Base-by-base conservation (phyloP, 2,329 filamentous ascomycete species). In the Cordyceps pruinosa region DNA sequence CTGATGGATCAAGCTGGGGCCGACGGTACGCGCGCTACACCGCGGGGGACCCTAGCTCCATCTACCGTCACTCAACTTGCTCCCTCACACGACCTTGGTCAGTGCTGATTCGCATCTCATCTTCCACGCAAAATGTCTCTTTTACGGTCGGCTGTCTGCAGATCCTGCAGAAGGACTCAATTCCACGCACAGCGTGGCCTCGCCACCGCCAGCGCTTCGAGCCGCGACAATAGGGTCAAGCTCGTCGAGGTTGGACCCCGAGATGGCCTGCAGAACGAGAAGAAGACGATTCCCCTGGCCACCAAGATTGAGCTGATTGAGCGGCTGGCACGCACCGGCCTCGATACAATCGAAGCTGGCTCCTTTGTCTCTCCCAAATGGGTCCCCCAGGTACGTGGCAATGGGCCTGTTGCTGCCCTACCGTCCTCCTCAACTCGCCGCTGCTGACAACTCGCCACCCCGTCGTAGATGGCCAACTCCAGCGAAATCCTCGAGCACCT, bases 241-340 rank as follows among this genome's bases (percentile, higher is more conserved):
- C 85, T 95, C 39, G 86, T 94, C 60, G 90, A 95, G 74, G 90
- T 95, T 61, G 89, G 89, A 9, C 89, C 90, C 34, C 80, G 90
- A 62, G 90, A 95, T 75, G 90, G 90, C n/a, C 74, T 95, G 54
- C 90, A 96, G 69, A 95, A 94, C 68, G 88, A 94, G 75, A 88
- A 88, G 73, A 82, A 77, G 61, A 77, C 77, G 28, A 87, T 95
- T 61, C 77, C 88, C 0, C 75, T 89, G 12, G 76, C 79, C 7
- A 90, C 85, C 2, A 95, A 95, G 71, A 81, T 93, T 56, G 83
- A 91, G 63, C 72, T 95, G 54, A 88, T 95, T 39, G 79, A 86
- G 63, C 77, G 82, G 59, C 74, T 95, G 60, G 82, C 85, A 34
- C 74, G 75, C 61, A 87, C 88, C 0, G 90, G 90, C 0, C 69